Percentiles rank a stretch among this genome's conserved stretches.
These are phyloP conservation scores for Tetrapisispora iriomotensis DNA, from an alignment of 805 yeast genomes.

Conservation along the genomic window DNA sequence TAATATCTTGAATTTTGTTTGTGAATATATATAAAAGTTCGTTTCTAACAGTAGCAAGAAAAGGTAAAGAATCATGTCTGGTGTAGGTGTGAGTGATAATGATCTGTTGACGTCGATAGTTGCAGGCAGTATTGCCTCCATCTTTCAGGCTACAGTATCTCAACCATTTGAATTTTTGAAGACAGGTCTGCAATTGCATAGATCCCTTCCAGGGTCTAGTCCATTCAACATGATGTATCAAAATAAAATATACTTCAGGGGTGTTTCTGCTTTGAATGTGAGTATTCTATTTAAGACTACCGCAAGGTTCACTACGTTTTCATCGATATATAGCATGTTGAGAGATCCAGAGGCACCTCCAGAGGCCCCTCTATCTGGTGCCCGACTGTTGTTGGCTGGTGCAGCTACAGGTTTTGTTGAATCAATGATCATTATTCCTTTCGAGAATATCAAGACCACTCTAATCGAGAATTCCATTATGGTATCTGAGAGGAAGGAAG, in stretches of 20 bases:
- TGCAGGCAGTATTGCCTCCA: conserved; percentile 44
- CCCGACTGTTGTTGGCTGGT: conserved; percentile 77
- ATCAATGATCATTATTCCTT: conserved; percentile 77
- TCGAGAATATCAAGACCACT: conserved; percentile 73
- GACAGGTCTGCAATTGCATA: conserved; percentile 52
- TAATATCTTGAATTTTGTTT: too few species aligned
- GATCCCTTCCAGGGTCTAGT: conserved; percentile 16
- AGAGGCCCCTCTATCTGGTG: conserved; percentile 58
- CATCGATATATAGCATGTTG: conserved; percentile 58
- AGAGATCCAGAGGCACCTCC: conserved; percentile 37
- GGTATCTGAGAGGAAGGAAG: conserved; percentile 18
- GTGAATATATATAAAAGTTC: too few species aligned
- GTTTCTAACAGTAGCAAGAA: too few species aligned
- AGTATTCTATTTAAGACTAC: conserved; percentile 70
- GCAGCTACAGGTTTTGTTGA: conserved; percentile 75
- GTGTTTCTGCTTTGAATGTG: conserved; percentile 64
- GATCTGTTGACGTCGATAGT: conserved; percentile 10
- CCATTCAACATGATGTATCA: conserved; percentile 21
- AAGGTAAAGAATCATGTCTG: background rate
- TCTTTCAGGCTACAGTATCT: conserved; percentile 50
- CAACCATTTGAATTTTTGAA: conserved; percentile 67
- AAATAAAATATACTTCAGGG: conserved; percentile 36
- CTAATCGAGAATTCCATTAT: conserved; percentile 62
- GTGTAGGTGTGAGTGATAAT: background rate
- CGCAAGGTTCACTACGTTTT: conserved; percentile 65